Percentiles rank a stretch among this genome's conserved stretches.
These are phyloP conservation scores for Cryptococcus sp. DNA, from an alignment of 1,284 basidiomycete species.

Conservation along the genomic window DNA sequence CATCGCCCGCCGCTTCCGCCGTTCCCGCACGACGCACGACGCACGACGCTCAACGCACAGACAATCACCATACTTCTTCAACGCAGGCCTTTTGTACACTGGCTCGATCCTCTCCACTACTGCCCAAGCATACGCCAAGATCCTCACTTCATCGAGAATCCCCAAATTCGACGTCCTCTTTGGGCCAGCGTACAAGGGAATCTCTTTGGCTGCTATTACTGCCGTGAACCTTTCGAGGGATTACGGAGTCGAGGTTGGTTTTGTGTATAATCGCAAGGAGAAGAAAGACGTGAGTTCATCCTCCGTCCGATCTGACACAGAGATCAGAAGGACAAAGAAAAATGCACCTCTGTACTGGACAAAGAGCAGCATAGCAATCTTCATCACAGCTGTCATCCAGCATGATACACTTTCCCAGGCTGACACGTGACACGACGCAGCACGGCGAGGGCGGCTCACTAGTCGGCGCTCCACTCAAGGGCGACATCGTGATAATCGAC, in stretches of 20 bases:
- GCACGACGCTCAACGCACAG: constrained; percentile 52
- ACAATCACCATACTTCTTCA: constrained; percentile 94
- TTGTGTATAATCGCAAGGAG: constrained; percentile 94
- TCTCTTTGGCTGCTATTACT: constrained; percentile 88
- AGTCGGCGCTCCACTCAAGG: constrained; percentile 80
- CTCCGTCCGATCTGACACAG: too few relatives aligned
- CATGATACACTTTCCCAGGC: background rate
- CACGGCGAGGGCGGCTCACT: constrained; percentile 96
- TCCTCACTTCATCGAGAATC: constrained; percentile 55
- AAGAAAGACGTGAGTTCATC: constrained; percentile 65
- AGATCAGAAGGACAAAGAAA: too few relatives aligned
- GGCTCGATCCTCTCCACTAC: constrained; percentile 78
- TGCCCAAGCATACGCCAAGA: constrained; percentile 80
- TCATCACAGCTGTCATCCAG: background rate
- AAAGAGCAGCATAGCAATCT: background rate
- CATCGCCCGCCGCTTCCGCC: too few relatives aligned
- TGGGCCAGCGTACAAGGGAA: constrained; percentile 98
- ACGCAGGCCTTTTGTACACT: constrained; percentile 83
- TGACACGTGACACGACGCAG: constrained; percentile 20
- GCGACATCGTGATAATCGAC: constrained; percentile 86
- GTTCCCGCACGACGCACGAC: too few relatives aligned
- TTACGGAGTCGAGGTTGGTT: constrained; percentile 70
- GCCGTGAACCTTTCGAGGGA: constrained; percentile 72
- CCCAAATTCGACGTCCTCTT: constrained; percentile 87
- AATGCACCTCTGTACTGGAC: background rate